Percentiles rank a stretch among this genome's conserved stretches.
Evolutionary conservation across 1,284 basidiomycete species (phyloP).

Genomic region (Malassezia nana): DNA sequence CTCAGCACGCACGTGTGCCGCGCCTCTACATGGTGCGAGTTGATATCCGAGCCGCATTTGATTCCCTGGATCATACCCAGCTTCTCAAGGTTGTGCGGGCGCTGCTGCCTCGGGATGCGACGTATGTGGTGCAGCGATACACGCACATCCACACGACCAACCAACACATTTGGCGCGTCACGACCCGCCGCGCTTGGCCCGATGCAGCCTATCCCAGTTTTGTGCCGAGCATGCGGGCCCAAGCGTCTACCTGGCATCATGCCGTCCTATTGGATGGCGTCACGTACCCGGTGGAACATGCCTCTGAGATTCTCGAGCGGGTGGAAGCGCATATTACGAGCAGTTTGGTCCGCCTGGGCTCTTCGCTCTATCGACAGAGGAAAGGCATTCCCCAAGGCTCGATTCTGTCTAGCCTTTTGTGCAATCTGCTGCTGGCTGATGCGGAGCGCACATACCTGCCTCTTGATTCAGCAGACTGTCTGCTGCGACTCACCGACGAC

Average conservation of each 20-base stretch:
- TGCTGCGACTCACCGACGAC: constrained; percentile 78
- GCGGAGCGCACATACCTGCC: constrained; percentile 56
- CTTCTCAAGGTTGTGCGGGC: constrained; percentile 52
- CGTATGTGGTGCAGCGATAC: constrained; percentile 37
- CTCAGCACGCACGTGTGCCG: not conserved
- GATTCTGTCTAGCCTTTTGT: constrained; percentile 74
- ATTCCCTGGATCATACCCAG: constrained; percentile 83
- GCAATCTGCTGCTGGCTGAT: constrained; percentile 72
- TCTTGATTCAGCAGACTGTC: not conserved
- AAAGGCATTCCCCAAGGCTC: constrained; percentile 95
- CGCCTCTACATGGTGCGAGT: constrained; percentile 81
- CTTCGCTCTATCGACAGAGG: constrained; percentile 68
- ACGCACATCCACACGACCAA: constrained; percentile 25
- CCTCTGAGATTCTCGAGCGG: constrained; percentile 60
- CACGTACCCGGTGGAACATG: constrained; percentile 55
- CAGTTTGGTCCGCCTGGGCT: constrained; percentile 65
- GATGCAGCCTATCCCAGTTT: constrained; percentile 67
- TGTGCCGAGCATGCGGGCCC: constrained; percentile 39
- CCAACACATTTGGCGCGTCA: constrained; percentile 14
- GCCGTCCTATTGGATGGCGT: constrained; percentile 79
- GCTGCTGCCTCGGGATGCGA: constrained; percentile 12
- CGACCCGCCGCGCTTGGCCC: constrained; percentile 22
- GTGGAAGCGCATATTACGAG: constrained; percentile 79
- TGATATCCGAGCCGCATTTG: constrained; percentile 90
- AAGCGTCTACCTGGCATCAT: constrained; percentile 59